Evolutionary conservation across 2,329 filamentous ascomycete species (phyloP), one percentile per base, ranked within the genome.

Genomic region (Aureobasidium lini): DNA sequence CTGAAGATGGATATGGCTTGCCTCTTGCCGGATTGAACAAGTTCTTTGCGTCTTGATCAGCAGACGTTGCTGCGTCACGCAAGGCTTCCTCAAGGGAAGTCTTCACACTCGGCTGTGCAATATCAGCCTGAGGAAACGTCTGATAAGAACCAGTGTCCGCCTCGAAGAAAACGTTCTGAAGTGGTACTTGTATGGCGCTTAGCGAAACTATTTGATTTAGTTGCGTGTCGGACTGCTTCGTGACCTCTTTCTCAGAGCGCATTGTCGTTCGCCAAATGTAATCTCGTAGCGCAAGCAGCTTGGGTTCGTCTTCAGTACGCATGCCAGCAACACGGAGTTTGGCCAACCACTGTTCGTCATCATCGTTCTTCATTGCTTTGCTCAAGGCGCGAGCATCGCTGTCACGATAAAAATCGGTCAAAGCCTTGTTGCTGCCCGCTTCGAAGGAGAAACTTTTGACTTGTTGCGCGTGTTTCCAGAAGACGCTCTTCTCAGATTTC

Each of bases 101-200:
- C 63, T 43, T 62, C 9, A 34, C 42, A 32, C 34, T 32, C 16
- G 47, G 49, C n/a, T 60, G 42, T 7, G 36, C 23, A 6, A 10
- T 13, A 32, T 57, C 18, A 4, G 37, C 3, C 9, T 46, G 48
- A 28, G 59, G 37, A 11, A 46, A 64, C 57, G 70, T 62, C 60
- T 76, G 73, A 43, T 77, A 75, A 9, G 84, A 74, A 8, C 83
- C 77, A 42, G 80, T 80, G 40, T 84, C 83, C 59, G 92, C 90
- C 65, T 96, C 91, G 67, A 97, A 97, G 69, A 97, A 88, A 1
- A 99, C 87, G 0, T 90, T 97, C 69, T 96, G 90, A 3, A 89
- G 88, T 1, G 86, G 88, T 34, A 96, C 84, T 11, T 86, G 85
- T 54, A 95, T 76, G 42, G 85, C 85, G 63, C 88, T 87, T 28